A percentile compares a stretch with the other conserved stretches of the same genome.
Conservation (phyloP, 2,329 filamentous ascomycete species). For the Sphaceloma murrayae region DNA sequence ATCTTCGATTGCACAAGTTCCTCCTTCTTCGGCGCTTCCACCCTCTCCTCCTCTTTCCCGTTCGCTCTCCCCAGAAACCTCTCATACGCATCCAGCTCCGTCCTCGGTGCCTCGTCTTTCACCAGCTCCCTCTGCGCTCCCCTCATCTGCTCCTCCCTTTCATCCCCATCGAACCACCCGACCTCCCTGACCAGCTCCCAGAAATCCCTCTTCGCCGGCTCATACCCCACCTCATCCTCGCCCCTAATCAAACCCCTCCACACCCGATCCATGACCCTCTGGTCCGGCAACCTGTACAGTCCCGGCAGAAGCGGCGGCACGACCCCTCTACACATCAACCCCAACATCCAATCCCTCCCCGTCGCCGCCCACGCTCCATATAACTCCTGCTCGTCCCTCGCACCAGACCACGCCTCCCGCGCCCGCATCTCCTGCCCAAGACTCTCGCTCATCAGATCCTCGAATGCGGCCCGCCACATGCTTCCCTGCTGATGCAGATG, state of each 20-base stretch:
- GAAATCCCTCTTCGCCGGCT: constrained; percentile 17
- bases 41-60: background rate
- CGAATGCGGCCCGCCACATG: constrained; percentile 49
- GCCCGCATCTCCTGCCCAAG: constrained; percentile 24
- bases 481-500: constrained; percentile 28
- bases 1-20: constrained; percentile 25
- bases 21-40: background rate
- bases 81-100: constrained; percentile 47
- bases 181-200: constrained; percentile 20
- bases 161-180: constrained; percentile 17
- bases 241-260: constrained; percentile 17
- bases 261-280: constrained; percentile 17
- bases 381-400: constrained; percentile 15
- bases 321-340: constrained; percentile 29
- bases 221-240: constrained; percentile 14
- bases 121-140: constrained; percentile 11
- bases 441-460: constrained; percentile 45
- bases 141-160: constrained; percentile 10
- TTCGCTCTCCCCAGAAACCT: constrained; percentile 31
- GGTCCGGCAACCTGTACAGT: constrained; percentile 17
- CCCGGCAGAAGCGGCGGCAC: constrained; percentile 27
- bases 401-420: constrained; percentile 18
- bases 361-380: constrained; percentile 20
- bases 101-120: constrained; percentile 24
- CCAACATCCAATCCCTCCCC: constrained; percentile 31